phyloP scores from a whole-genome alignment of 2,329 filamentous ascomycete species.

The Exophiala phaeomuriformis region DNA sequence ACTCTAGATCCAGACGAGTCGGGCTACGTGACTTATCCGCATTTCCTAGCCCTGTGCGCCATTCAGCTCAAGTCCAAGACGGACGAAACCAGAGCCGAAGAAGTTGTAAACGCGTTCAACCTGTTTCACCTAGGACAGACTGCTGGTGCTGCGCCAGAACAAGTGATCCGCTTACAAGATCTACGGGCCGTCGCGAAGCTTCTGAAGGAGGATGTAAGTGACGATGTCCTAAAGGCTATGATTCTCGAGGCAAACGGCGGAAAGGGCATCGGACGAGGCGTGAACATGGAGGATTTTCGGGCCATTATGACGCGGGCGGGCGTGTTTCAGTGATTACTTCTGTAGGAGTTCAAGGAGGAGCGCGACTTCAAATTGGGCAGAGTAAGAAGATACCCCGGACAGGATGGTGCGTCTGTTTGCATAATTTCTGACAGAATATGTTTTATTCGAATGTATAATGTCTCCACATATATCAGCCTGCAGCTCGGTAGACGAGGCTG shows the following conservation, averaged over 20 bases:
- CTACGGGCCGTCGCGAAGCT: slow-evolving; percentile 34
- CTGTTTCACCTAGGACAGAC: slow-evolving; percentile 60
- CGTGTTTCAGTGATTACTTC: slow-evolving; percentile 59
- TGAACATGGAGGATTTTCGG: slow-evolving; percentile 73
- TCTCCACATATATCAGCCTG: slow-evolving; percentile 21
- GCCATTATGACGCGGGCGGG: slow-evolving; percentile 78
- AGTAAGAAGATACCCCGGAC: too few species aligned
- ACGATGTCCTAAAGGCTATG: slow-evolving; percentile 85
- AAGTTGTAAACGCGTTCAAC: slow-evolving; percentile 73
- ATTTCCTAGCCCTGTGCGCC: slow-evolving; percentile 81
- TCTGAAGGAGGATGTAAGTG: slow-evolving; percentile 75
- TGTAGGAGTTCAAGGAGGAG: neutral
- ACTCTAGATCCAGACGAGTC: slow-evolving; percentile 76
- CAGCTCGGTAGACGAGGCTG: slow-evolving; percentile 1
- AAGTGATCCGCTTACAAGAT: neutral
- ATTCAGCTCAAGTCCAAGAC: slow-evolving; percentile 63
- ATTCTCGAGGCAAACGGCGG: slow-evolving; percentile 87
- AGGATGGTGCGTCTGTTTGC: too few species aligned
- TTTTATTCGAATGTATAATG: slow-evolving; percentile 3
- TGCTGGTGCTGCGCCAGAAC: slow-evolving; percentile 26
- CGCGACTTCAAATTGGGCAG: too few species aligned
- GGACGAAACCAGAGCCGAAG: slow-evolving; percentile 47
- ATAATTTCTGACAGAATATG: neutral
- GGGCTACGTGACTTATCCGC: slow-evolving; percentile 69
- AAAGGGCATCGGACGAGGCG: slow-evolving; percentile 61